Evolutionary conservation across 2,329 filamentous ascomycete genomes (phyloP), one percentile per base, ranked within the genome.

Genomic region (Lasiodiplodia sp.): DNA sequence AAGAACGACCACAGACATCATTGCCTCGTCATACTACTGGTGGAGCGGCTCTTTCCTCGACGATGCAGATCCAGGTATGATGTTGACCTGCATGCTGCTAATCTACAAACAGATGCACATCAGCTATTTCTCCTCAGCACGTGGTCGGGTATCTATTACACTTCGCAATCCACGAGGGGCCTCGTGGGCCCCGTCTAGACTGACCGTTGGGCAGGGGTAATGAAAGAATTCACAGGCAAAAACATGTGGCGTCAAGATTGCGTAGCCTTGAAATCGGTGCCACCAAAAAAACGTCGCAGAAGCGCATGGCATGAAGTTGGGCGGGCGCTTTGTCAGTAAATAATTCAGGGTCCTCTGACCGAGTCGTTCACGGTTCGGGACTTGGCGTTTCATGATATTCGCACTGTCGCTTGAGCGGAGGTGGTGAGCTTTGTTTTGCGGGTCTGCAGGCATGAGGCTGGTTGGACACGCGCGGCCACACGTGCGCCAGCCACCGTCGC

Each of bases 161-260:
- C 16, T 25, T 25, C 44, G 44, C 18, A 18, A 25, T 49, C 44
- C 14, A 28, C 23, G 57, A 60, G 47, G 57, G 34, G 23, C 58
- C 58, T 49, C 47, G 58, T 51, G 58, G 49, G 40, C 44, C 18
- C n/a, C 23, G 14, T 47, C 44, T 21, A 47, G 44, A 47, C 21
- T 47, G 44, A 34, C 23, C 18, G 58, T 11, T 28, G 58, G 21
- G 21, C n/a, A 18, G 40, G 31, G 25, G 58, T 28, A 28, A 51
- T 34, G 25, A 51, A 37, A 37, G 2, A 28, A 47, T 5, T 18
- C 57, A 47, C 6, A 7, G 2, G 10, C 11, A 18, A 31, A 40
- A 44, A 34, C 10, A 18, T 34, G 58, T 63, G 58, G 58, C 40
- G 58, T 62, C 58, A 63, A 51, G 14, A 51, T 63, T 63, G 58